Percentiles rank a stretch among this genome's conserved stretches.
phyloP scores from a whole-genome alignment of 768 basidiomycete species.

The Lanmaoa rubissima region DNA sequence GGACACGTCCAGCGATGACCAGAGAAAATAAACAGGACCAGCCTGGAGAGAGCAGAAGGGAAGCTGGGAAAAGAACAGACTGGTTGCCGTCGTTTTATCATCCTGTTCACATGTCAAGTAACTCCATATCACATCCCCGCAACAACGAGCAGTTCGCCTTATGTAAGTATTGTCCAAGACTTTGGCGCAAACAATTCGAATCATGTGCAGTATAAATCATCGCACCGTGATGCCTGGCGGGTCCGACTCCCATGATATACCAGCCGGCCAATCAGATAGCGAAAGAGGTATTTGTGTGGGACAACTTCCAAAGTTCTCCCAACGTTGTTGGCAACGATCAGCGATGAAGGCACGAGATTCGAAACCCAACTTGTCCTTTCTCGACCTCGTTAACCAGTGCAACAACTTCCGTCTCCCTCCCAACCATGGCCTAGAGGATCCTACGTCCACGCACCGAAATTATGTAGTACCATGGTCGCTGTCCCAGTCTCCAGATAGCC shows the following conservation, averaged over 20 bases:
- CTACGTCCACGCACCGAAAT: constrained; percentile 36
- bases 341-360: constrained; percentile 2
- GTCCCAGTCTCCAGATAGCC: constrained; percentile 45
- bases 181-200: no score
- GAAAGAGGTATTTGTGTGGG: background rate
- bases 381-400: constrained; percentile 65
- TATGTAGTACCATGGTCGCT: constrained; percentile 57
- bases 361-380: constrained; percentile 38
- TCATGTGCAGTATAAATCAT: no score
- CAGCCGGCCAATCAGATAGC: background rate
- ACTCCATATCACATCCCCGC: no score
- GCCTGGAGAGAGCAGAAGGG: constrained; percentile 18
- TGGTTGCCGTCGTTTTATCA: constrained; percentile 7
- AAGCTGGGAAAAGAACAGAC: background rate
- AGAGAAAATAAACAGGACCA: constrained; percentile 24
- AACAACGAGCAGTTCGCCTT: no score
- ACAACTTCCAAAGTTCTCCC: background rate
- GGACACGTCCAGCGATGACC: constrained; percentile 18
- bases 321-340: background rate
- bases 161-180: no score
- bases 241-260: no score
- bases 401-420: constrained; percentile 60
- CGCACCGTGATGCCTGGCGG: no score
- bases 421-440: constrained; percentile 24
- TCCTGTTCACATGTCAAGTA: no score